Conservation (phyloP, 2,329 filamentous ascomycete species). For the Nigrospora osmanthi region DNA sequence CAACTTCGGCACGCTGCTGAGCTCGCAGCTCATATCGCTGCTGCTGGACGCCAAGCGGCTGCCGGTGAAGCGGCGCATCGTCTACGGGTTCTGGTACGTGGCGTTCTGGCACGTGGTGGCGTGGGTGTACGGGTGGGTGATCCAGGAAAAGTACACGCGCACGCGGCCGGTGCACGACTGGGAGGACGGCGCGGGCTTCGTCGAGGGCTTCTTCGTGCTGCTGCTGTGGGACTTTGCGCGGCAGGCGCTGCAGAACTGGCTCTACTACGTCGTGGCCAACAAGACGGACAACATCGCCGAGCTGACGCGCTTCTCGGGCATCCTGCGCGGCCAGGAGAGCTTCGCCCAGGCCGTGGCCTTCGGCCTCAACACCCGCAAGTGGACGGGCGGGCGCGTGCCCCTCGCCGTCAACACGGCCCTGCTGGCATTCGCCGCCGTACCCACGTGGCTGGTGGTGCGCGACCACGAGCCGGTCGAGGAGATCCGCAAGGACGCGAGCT, state of each 20-base stretch:
- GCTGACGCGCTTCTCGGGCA: slow-evolving; percentile 30
- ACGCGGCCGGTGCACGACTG: slow-evolving; percentile 57
- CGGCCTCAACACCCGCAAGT: slow-evolving; percentile 28
- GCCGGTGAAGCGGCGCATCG: slow-evolving; percentile 31
- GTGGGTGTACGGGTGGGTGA: slow-evolving; percentile 45
- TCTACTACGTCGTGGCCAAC: slow-evolving; percentile 46
- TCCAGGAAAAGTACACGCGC: slow-evolving; percentile 41
- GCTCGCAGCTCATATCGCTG: slow-evolving; percentile 46
- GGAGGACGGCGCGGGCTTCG: slow-evolving; percentile 50
- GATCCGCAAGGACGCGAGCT: background rate
- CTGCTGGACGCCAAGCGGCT: slow-evolving; percentile 10
- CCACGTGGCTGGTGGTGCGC: slow-evolving; percentile 23
- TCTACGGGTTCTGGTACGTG: slow-evolving; percentile 35
- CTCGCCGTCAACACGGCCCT: slow-evolving; percentile 29
- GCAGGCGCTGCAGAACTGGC: slow-evolving; percentile 46
- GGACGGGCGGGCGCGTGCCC: slow-evolving; percentile 28
- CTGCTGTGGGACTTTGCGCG: slow-evolving; percentile 51
- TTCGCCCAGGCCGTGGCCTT: slow-evolving; percentile 30
- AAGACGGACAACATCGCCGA: slow-evolving; percentile 50
- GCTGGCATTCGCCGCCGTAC: slow-evolving; percentile 19
- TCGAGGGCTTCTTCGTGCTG: slow-evolving; percentile 58
- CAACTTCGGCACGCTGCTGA: slow-evolving; percentile 57
- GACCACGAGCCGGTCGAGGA: slow-evolving; percentile 19
- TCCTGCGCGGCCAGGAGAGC: slow-evolving; percentile 31
- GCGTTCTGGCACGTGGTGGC: slow-evolving; percentile 34